These are phyloP conservation scores for Yamadazyma siamensis DNA, from an alignment of 1,139 yeast genomes.

Conservation along the genomic window DNA sequence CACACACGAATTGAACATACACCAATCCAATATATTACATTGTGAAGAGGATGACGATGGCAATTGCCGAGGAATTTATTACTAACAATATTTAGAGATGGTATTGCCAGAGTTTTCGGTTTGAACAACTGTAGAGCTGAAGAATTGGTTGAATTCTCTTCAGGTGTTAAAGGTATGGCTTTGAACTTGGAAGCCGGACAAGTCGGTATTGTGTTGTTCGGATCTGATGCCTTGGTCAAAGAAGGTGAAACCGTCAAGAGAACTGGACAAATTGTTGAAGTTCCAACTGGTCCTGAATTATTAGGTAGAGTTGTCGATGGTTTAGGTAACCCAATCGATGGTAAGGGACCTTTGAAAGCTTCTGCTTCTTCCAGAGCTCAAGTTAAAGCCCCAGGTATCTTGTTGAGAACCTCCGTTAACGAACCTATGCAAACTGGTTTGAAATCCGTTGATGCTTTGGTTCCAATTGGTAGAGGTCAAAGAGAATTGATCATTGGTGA, in stretches of 20 bases:
- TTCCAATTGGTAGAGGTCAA: conserved; percentile 99
- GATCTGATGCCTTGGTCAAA: conserved; percentile 97
- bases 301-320: conserved; percentile 99
- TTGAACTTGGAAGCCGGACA: conserved; percentile 99
- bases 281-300: conserved; percentile 97
- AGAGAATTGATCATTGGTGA: conserved; percentile 99
- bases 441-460: conserved; percentile 98
- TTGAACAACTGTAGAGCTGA: conserved; percentile 99
- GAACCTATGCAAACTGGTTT: conserved; percentile 99
- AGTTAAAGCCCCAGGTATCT: conserved; percentile 99
- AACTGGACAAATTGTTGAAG: conserved; percentile 99
- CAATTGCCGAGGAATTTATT: conserved; percentile 3
- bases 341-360: conserved; percentile 97
- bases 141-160: conserved; percentile 98
- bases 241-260: conserved; percentile 99
- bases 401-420: conserved; percentile 97
- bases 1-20: not conserved
- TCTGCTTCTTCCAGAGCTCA: conserved; percentile 90
- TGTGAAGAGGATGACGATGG: no score
- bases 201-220: conserved; percentile 99
- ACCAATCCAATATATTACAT: no score
- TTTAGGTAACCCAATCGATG: conserved; percentile 98
- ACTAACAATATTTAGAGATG: conserved; percentile 64
- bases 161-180: conserved; percentile 99
- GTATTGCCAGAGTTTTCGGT: conserved; percentile 99